A percentile compares a stretch with the other conserved stretches of the same genome.
phyloP scores from a whole-genome alignment of 176 grass and related monocot species.

The Oryza brachyantha region DNA sequence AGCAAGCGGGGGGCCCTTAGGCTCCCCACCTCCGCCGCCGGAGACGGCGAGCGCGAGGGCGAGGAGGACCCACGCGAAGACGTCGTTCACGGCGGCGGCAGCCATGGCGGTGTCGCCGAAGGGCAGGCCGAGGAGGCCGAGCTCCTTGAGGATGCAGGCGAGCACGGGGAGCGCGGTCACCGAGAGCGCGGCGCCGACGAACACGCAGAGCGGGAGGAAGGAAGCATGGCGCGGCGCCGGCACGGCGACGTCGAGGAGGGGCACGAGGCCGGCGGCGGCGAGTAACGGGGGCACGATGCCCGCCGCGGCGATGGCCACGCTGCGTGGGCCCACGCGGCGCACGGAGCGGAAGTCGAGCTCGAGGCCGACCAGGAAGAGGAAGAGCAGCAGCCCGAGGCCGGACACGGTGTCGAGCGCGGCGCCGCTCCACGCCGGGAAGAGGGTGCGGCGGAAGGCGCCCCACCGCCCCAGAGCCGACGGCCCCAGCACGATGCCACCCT shows the following conservation, averaged over 20 bases:
- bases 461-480: constrained; percentile 68
- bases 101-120: constrained; percentile 80
- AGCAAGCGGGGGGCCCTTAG: not conserved
- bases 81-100: constrained; percentile 69
- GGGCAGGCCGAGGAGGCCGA: constrained; percentile 52
- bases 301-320: constrained; percentile 61
- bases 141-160: constrained; percentile 85
- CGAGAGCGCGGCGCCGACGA: constrained; percentile 74
- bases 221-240: constrained; percentile 12
- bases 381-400: constrained; percentile 75
- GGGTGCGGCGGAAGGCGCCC: constrained; percentile 40
- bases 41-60: constrained; percentile 67
- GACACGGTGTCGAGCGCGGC: constrained; percentile 69
- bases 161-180: constrained; percentile 89
- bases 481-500: constrained; percentile 73
- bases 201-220: constrained; percentile 60
- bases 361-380: constrained; percentile 71
- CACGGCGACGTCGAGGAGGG: constrained; percentile 46
- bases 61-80: constrained; percentile 70
- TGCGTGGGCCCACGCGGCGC: constrained; percentile 51
- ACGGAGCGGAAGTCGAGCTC: constrained; percentile 72
- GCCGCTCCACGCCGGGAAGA: constrained; percentile 82
- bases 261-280: constrained; percentile 48
- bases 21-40: not conserved
- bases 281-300: constrained; percentile 71